Base-by-base conservation (phyloP, 2,329 filamentous ascomycete species). In the Escovopsis sp. region DNA sequence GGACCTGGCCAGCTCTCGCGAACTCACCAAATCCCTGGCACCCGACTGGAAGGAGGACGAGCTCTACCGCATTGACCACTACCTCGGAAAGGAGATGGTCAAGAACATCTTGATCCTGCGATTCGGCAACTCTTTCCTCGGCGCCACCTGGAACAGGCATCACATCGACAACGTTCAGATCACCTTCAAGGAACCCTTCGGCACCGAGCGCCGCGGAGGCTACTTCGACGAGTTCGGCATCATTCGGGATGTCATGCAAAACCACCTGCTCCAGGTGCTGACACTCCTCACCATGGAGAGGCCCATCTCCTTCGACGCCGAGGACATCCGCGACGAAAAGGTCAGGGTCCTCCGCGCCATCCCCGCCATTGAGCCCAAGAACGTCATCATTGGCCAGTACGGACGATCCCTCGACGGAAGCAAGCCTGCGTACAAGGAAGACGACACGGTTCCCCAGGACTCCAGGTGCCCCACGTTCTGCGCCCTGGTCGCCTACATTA, bases 161-260 rank as follows among this genome's bases (percentile, higher is more conserved):
- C 89, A 96, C 72, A 98, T 98, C 68, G 91, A 96, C 69, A 98
- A 94, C 56, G 83, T 98, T 39, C 91, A 96, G 70, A 96, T 98
- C 60, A 86, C 91, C 38, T 98, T 98, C 75, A 98, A 98, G 72
- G 91, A 98, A 70, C 91, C 91, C 7, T 98, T 98, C 57, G 93
- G 91, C 53, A 98, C 91, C 16, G 91, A 98, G 63, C 93, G 91
- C 42, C 84, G 91, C 58, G 91, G 93, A 49, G 91, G 91, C 43
- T 98, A 98, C 71, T 98, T 98, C 60, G 93, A 98, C 59, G 91
- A 98, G 68, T 98, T 98, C 56, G 93, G 91, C 58, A 98, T 98
- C 63, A 87, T 98, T 57, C 87, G 93, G 60, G 93, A 98, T 70
- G 91, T 98, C 52, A 96, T 98, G 91, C 91, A 98, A 69, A 98